Evolutionary conservation across 148 eudicot genomes (phyloP).

Genomic region (Gaultheria prostrata): DNA sequence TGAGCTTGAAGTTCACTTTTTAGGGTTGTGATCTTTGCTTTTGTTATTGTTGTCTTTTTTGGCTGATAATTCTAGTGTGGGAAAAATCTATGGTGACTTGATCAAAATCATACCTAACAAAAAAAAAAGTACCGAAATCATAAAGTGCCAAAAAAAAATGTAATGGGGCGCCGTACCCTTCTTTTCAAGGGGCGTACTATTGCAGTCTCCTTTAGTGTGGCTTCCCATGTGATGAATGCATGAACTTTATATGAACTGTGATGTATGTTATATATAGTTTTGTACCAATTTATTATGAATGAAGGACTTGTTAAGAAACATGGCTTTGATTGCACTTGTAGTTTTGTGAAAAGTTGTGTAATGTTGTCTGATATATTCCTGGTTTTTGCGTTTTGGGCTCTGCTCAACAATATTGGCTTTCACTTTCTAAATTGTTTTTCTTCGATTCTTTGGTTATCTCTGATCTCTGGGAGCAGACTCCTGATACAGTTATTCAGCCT

Average conservation of each 20-base stretch:
- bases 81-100: too few species aligned
- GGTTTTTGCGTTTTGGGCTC: constrained; percentile 4
- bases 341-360: neutral
- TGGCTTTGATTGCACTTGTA: neutral
- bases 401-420: neutral
- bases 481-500: constrained; percentile 17
- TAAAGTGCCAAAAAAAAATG: too few species aligned
- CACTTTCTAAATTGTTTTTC: neutral
- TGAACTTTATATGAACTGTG: neutral
- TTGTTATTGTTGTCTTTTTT: neutral
- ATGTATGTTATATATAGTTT: neutral
- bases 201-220: neutral
- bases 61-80: neutral
- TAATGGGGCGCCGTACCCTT: too few species aligned
- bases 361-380: neutral
- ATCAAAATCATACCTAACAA: too few species aligned
- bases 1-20: neutral
- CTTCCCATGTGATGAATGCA: neutral
- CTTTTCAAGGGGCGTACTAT: too few species aligned
- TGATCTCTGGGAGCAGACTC: constrained; percentile 4
- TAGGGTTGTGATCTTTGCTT: neutral
- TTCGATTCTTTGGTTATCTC: neutral
- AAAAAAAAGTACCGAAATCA: too few species aligned
- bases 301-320: neutral
- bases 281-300: neutral